These are phyloP conservation scores for Aspergillus thermomutatus DNA, from an alignment of 2,329 filamentous ascomycete species.

Conservation along the genomic window DNA sequence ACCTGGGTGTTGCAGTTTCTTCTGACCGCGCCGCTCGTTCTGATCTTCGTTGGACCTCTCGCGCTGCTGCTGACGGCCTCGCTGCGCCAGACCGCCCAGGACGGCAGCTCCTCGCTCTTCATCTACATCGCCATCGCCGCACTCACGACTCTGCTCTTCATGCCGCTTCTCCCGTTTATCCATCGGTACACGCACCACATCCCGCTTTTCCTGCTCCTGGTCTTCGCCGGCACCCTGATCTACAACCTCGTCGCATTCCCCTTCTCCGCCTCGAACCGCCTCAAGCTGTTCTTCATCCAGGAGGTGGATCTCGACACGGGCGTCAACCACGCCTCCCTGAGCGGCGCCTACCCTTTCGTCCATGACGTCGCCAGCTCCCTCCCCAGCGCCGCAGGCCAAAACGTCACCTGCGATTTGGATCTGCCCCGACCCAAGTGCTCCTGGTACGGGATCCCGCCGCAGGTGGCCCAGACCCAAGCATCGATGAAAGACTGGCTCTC, in stretches of 20 bases:
- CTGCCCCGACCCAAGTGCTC: slow-evolving; percentile 57
- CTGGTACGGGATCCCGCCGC: slow-evolving; percentile 67
- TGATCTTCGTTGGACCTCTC: slow-evolving; percentile 74
- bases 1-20: slow-evolving; percentile 87
- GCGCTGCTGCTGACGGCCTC: slow-evolving; percentile 69
- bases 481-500: slow-evolving; percentile 61
- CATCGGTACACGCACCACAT: slow-evolving; percentile 83
- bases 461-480: slow-evolving; percentile 53
- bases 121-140: slow-evolving; percentile 69
- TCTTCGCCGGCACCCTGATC: slow-evolving; percentile 72
- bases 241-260: slow-evolving; percentile 89
- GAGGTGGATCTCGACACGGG: slow-evolving; percentile 71
- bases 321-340: slow-evolving; percentile 66
- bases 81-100: slow-evolving; percentile 75
- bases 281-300: slow-evolving; percentile 88
- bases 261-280: slow-evolving; percentile 72
- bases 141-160: slow-evolving; percentile 67
- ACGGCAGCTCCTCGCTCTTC: slow-evolving; percentile 69
- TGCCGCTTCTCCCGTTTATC: slow-evolving; percentile 78
- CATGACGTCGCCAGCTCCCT: slow-evolving; percentile 64
- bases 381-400: slow-evolving; percentile 65
- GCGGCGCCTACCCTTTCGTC: slow-evolving; percentile 66
- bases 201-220: slow-evolving; percentile 68
- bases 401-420: slow-evolving; percentile 51
- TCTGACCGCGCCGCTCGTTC: slow-evolving; percentile 70